A percentile compares a stretch with the other conserved stretches of the same genome.
Evolutionary conservation across 2,329 filamentous ascomycete genomes (phyloP).

Genomic region (Bimuria novae-zelandiae): DNA sequence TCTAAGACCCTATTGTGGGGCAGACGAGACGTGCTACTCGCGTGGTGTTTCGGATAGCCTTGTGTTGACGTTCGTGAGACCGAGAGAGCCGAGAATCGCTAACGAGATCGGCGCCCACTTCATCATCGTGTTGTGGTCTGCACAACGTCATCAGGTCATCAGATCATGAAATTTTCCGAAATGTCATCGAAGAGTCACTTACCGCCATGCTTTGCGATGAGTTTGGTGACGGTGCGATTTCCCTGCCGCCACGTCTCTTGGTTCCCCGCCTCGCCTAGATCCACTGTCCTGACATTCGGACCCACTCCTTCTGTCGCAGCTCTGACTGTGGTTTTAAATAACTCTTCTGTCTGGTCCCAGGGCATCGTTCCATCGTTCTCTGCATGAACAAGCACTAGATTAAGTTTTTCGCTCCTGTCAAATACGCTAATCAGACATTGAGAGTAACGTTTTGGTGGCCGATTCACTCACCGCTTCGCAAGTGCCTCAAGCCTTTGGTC

Average conservation of each 20-base stretch:
- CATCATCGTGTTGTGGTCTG: slow-evolving; percentile 41
- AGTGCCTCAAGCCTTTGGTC: slow-evolving; percentile 66
- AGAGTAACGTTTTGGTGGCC: too few relatives aligned
- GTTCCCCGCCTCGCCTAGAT: slow-evolving; percentile 41
- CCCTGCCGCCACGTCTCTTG: slow-evolving; percentile 37
- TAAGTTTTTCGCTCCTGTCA: slow-evolving; percentile 28
- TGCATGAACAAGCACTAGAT: slow-evolving; percentile 40
- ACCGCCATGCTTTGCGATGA: slow-evolving; percentile 45
- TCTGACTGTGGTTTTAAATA: slow-evolving; percentile 34
- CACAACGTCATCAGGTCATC: slow-evolving; percentile 9
- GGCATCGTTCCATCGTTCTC: slow-evolving; percentile 43
- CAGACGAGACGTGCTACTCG: slow-evolving; percentile 17
- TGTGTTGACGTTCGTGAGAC: slow-evolving; percentile 20
- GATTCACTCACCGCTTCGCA: slow-evolving; percentile 46
- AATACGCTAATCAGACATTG: too few relatives aligned
- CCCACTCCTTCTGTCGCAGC: slow-evolving; percentile 25
- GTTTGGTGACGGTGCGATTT: slow-evolving; percentile 34
- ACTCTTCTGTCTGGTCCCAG: slow-evolving; percentile 39
- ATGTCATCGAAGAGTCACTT: slow-evolving; percentile 18
- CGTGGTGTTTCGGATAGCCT: slow-evolving; percentile 13
- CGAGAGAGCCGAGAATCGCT: slow-evolving; percentile 32
- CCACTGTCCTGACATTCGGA: slow-evolving; percentile 23
- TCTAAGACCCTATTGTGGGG: too few relatives aligned
- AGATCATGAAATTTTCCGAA: slow-evolving; percentile 9
- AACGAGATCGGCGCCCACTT: slow-evolving; percentile 37